Base-by-base conservation (phyloP, 106 monocot species). In the Allium cepa region DNA sequence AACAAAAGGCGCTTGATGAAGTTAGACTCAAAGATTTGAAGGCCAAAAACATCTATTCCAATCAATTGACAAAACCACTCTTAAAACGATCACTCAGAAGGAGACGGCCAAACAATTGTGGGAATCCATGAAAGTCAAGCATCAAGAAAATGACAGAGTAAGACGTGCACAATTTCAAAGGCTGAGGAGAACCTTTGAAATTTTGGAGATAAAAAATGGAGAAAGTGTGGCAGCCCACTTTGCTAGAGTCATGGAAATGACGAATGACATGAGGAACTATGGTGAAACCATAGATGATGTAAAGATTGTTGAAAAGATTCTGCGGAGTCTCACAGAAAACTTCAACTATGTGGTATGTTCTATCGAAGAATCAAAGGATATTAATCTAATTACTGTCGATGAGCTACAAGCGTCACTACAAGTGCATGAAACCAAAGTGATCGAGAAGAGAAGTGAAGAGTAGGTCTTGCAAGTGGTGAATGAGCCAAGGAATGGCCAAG, bases 101-200 rank as follows among this genome's bases (percentile, higher is more conserved):
- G 22, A 63, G 10, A 46, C 36, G 9, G 26, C 22, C 62, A 63
- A 63, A 45, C 62, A 63, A 22, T 17, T 63, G 10, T 63, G 62
- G 62, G 62, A 63, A 10, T 63, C 62, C 11, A 63, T 63, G 62
- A 63, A 63, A 45, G 46, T 7, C 4, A 63, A 63, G 46, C 46
- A 63, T 27, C n/a, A 63, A 63, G 62, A 7, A 8, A 59, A 12
- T 12, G 7, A 7, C 8, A 59, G 58, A 17, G 58, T 59, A 8
- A 59, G 17, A 17, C 58, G 58, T 17, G 58, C 58, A 10, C 58
- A 59, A 17, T 2, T 59, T 7, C 58, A 59, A 14, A 17, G 16
- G 0, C 17, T 59, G 1, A 59, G 58, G 16, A 59, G 15, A 15
- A 17, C 14, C 15, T 59, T 59, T 17, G 58, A 59, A 17, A 8